phyloP scores from a whole-genome alignment of 306 rosid species.

The Begonia masoniana region DNA sequence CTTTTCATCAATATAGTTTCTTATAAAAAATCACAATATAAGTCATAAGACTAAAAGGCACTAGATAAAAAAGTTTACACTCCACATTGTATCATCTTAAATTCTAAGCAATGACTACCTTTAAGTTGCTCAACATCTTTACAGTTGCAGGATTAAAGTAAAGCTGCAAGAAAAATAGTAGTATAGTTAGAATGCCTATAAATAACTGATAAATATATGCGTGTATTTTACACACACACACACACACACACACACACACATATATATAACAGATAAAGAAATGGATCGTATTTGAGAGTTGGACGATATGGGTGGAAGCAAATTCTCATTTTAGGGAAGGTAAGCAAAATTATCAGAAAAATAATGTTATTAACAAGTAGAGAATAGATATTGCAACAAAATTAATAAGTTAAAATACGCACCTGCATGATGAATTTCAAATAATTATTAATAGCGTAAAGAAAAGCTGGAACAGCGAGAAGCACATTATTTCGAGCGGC shows the following conservation, averaged over 20 bases:
- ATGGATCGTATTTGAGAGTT: not conserved
- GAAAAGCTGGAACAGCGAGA: slow-evolving; percentile 94
- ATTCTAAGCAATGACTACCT: slow-evolving; percentile 38
- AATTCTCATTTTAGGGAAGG: not conserved
- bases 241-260: not conserved
- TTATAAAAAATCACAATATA: no score
- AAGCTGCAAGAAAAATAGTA: slow-evolving; percentile 49
- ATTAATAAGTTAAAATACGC: not conserved
- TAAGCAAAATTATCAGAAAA: not conserved
- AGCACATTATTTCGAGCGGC: slow-evolving; percentile 95
- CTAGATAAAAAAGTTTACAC: no score
- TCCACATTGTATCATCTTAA: not conserved
- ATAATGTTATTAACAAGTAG: no score
- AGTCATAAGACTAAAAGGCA: no score
- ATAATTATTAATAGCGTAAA: slow-evolving; percentile 93
- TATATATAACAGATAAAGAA: not conserved
- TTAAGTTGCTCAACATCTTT: slow-evolving; percentile 98
- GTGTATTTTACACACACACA: not conserved
- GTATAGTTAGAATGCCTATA: not conserved
- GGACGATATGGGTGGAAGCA: not conserved
- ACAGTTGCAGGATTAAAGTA: slow-evolving; percentile 98
- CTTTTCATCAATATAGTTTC: no score
- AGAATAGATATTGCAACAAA: not conserved
- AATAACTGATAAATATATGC: not conserved
- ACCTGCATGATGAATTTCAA: slow-evolving; percentile 99